Conservation (phyloP, 1,139 yeast genomes). For the Nadsonia starkeyi-henricii region DNA sequence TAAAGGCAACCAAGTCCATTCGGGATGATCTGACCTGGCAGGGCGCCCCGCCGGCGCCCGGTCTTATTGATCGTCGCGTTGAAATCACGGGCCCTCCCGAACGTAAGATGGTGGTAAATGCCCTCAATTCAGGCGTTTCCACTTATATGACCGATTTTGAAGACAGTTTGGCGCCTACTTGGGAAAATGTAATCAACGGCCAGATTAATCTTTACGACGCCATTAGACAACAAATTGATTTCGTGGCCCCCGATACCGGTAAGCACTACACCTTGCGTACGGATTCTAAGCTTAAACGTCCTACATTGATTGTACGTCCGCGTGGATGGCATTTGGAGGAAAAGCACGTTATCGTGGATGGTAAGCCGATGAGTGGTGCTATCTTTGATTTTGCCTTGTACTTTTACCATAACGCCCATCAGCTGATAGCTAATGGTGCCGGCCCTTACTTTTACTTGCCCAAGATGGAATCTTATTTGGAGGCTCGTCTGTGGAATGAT, state of each 20-base stretch:
- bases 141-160: slow-evolving; percentile 68
- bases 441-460: slow-evolving; percentile 74
- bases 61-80: slow-evolving; percentile 62
- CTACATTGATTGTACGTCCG: slow-evolving; percentile 71
- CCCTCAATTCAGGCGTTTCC: slow-evolving; percentile 52
- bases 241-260: slow-evolving; percentile 1
- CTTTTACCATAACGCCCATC: slow-evolving; percentile 60
- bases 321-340: slow-evolving; percentile 80
- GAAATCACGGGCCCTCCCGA: slow-evolving; percentile 88
- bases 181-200: slow-evolving; percentile 69
- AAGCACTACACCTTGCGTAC: background rate
- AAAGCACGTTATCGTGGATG: slow-evolving; percentile 59
- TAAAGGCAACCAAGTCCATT: slow-evolving; percentile 56
- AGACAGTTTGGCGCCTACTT: slow-evolving; percentile 70
- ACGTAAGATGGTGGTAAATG: slow-evolving; percentile 61
- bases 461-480: slow-evolving; percentile 68
- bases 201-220: slow-evolving; percentile 80
- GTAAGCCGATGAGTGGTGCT: slow-evolving; percentile 61
- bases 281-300: slow-evolving; percentile 25
- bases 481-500: slow-evolving; percentile 71
- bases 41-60: slow-evolving; percentile 65
- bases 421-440: slow-evolving; percentile 42
- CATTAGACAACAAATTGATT: slow-evolving; percentile 7
- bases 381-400: slow-evolving; percentile 67
- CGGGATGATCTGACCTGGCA: slow-evolving; percentile 68